Conservation (phyloP, 140 eudicot species). For the Stevia rebaudiana region DNA sequence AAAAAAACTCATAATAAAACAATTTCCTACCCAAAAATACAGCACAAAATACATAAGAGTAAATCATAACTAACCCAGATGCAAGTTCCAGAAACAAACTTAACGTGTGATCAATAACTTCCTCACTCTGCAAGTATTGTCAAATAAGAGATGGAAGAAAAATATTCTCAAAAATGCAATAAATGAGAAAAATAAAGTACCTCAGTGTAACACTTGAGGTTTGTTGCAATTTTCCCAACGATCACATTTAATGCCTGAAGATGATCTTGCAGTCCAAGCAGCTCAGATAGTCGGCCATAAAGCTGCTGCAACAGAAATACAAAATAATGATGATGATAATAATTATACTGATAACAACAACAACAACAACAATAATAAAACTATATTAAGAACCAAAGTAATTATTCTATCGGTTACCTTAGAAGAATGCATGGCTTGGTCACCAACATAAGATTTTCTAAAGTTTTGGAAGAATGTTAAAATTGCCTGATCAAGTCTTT, state of each 20-base stretch:
- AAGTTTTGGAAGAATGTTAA: constrained; percentile 80
- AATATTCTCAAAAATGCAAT: constrained; percentile 1
- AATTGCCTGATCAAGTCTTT: constrained; percentile 91
- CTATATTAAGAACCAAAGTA: constrained; percentile 11
- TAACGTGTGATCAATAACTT: constrained; percentile 79
- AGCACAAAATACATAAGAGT: constrained; percentile 8
- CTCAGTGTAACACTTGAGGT: constrained; percentile 83
- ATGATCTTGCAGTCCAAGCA: constrained; percentile 94
- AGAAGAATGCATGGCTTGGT: constrained; percentile 90
- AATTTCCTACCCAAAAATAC: constrained; percentile 6
- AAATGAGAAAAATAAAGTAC: constrained; percentile 29
- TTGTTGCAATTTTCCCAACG: constrained; percentile 85
- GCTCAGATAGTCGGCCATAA: constrained; percentile 85
- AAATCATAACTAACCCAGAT: constrained; percentile 65
- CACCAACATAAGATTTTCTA: constrained; percentile 86
- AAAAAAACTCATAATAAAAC: not conserved
- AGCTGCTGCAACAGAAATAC: constrained; percentile 72
- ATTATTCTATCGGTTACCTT: constrained; percentile 43
- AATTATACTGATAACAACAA: not conserved
- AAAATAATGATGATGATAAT: constrained; percentile 3
- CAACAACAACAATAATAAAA: not conserved
- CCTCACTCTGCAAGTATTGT: constrained; percentile 69
- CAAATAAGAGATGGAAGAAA: constrained; percentile 20
- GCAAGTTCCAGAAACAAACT: constrained; percentile 89
- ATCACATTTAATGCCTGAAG: constrained; percentile 68